These are phyloP conservation scores for Pezicula rhizophila DNA, from an alignment of 2,329 filamentous ascomycete species.

Conservation along the genomic window DNA sequence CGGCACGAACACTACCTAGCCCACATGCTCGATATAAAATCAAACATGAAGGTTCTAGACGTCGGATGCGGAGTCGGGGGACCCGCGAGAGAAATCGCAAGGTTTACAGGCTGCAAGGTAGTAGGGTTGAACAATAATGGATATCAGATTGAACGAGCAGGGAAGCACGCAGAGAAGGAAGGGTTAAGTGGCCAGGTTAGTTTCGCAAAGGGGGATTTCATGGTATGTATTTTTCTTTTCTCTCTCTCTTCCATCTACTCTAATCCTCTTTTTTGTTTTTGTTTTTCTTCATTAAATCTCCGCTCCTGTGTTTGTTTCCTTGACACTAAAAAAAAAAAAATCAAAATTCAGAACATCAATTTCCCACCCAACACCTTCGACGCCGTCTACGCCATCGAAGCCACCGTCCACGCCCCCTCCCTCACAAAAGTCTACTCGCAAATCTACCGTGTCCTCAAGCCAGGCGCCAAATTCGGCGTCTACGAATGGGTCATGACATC, in stretches of 20 bases:
- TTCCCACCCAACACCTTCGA: slow-evolving; percentile 92
- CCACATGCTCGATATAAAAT: slow-evolving; percentile 76
- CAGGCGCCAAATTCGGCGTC: slow-evolving; percentile 89
- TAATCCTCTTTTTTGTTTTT: no score
- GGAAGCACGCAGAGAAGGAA: slow-evolving; percentile 75
- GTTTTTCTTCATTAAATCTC: no score
- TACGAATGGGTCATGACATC: slow-evolving; percentile 99
- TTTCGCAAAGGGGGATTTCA: slow-evolving; percentile 95
- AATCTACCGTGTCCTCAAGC: slow-evolving; percentile 93
- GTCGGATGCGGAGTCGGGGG: slow-evolving; percentile 97
- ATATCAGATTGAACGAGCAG: slow-evolving; percentile 97
- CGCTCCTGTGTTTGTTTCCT: no score
- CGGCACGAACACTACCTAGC: slow-evolving; percentile 98
- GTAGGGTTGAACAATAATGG: slow-evolving; percentile 98
- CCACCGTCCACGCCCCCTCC: slow-evolving; percentile 87
- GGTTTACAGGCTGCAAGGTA: slow-evolving; percentile 86
- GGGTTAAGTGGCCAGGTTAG: slow-evolving; percentile 71
- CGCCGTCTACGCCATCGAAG: slow-evolving; percentile 94
- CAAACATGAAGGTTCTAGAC: slow-evolving; percentile 85
- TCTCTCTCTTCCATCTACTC: not conserved
- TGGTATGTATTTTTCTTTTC: slow-evolving; percentile 43
- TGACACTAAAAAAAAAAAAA: no score
- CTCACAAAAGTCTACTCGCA: slow-evolving; percentile 90
- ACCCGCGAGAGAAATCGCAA: slow-evolving; percentile 90
- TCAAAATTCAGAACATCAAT: slow-evolving; percentile 95